These are phyloP conservation scores for Mrakia frigida DNA, from an alignment of 768 basidiomycete species.

Conservation along the genomic window DNA sequence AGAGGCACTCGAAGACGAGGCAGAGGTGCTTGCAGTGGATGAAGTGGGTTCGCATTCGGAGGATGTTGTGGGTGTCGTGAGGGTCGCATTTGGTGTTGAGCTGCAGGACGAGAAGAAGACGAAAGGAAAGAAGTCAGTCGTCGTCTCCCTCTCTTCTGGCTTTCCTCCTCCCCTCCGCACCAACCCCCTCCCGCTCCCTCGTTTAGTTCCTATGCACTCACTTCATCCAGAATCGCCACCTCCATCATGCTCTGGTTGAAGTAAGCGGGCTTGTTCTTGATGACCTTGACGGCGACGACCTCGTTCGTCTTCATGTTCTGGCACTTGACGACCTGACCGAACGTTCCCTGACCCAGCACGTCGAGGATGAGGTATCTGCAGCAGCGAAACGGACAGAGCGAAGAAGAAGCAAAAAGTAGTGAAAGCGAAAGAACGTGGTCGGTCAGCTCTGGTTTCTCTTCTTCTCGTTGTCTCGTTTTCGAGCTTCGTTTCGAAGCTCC, in stretches of 20 bases:
- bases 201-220: conserved; percentile 47
- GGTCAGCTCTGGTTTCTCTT: not conserved
- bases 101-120: conserved; percentile 46
- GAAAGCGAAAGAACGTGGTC: not conserved
- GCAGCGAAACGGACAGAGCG: conserved; percentile 5
- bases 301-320: conserved; percentile 99
- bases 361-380: conserved; percentile 90
- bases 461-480: no score
- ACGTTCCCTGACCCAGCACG: conserved; percentile 96
- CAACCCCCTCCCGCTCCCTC: not conserved
- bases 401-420: not conserved
- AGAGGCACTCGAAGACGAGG: conserved; percentile 93
- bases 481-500: no score
- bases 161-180: no score
- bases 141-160: not conserved
- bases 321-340: conserved; percentile 98
- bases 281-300: conserved; percentile 97
- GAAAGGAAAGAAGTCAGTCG: not conserved
- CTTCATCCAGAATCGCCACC: conserved; percentile 93
- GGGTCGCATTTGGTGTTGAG: conserved; percentile 92
- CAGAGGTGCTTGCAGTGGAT: conserved; percentile 95
- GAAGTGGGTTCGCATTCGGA: conserved; percentile 90
- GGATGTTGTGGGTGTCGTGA: conserved; percentile 90
- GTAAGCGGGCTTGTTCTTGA: conserved; percentile 99
- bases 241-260: conserved; percentile 99